These are phyloP conservation scores for Cercospora sp. DNA, from an alignment of 2,329 filamentous ascomycete species.

Conservation along the genomic window DNA sequence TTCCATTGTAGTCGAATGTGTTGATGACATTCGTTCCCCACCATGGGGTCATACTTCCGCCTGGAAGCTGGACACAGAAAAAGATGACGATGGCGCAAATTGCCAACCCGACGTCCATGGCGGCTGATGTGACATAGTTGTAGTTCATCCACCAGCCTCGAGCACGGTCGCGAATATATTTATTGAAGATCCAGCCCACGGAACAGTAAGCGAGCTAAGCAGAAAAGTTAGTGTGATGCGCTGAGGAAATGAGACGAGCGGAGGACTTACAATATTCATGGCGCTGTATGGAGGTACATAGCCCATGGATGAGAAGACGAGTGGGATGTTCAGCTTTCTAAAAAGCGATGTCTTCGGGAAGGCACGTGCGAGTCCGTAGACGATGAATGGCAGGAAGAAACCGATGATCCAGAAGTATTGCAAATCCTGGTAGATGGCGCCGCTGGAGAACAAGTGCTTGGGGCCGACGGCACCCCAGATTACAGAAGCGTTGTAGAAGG, in stretches of 20 bases:
- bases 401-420: conserved; percentile 83
- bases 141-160: conserved; percentile 73
- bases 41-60: conserved; percentile 79
- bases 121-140: conserved; percentile 84
- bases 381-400: conserved; percentile 68
- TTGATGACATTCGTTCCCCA: conserved; percentile 24
- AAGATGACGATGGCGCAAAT: conserved; percentile 85
- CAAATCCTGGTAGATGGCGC: conserved; percentile 73
- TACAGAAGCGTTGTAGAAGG: conserved; percentile 31
- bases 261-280: conserved; percentile 57
- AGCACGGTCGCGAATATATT: conserved; percentile 66
- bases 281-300: conserved; percentile 84
- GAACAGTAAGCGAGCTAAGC: conserved; percentile 79
- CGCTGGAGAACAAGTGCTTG: conserved; percentile 52
- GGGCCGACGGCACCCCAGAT: conserved; percentile 33
- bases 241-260: not conserved
- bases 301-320: conserved; percentile 76
- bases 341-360: conserved; percentile 25
- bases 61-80: conserved; percentile 80
- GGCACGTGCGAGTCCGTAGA: conserved; percentile 63
- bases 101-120: conserved; percentile 78
- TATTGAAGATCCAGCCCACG: conserved; percentile 84
- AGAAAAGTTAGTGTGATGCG: not conserved
- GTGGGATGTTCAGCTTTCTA: conserved; percentile 50
- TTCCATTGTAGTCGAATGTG: conserved; percentile 23